phyloP scores from a whole-genome alignment of 371 early-diverging fungal genomes.

The Mucor mucedo region DNA sequence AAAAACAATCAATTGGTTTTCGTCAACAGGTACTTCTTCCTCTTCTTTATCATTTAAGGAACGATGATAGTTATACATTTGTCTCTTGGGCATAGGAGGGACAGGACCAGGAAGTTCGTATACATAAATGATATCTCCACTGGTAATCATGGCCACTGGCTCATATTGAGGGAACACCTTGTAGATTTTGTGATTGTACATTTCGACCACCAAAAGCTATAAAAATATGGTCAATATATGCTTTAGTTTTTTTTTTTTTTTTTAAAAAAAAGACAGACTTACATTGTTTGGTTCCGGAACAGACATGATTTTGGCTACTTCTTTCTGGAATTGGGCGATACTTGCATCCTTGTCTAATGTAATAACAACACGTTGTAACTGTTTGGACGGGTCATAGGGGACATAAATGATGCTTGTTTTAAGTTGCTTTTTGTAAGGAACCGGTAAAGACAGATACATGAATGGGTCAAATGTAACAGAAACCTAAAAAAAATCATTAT shows the following conservation, averaged over 20 bases:
- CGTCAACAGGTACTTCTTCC: constrained; percentile 20
- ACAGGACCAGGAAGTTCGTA: constrained; percentile 64
- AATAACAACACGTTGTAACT: constrained; percentile 32
- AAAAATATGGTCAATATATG: background rate
- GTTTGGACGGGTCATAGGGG: constrained; percentile 55
- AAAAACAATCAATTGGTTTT: constrained; percentile 39
- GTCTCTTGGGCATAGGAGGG: constrained; percentile 27
- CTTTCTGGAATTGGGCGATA: constrained; percentile 64
- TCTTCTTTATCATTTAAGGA: constrained; percentile 10
- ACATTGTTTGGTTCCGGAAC: constrained; percentile 45
- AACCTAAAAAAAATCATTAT: constrained; percentile 17
- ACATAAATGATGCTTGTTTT: constrained; percentile 58
- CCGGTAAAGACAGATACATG: constrained; percentile 69
- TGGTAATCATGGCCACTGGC: constrained; percentile 60
- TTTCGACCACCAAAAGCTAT: constrained; percentile 66
- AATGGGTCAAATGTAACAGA: constrained; percentile 78
- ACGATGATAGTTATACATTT: constrained; percentile 10
- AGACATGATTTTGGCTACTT: constrained; percentile 64
- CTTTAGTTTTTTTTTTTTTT: background rate
- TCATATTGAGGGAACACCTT: constrained; percentile 69
- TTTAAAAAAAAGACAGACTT: constrained; percentile 11
- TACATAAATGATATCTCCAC: constrained; percentile 68
- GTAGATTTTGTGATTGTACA: constrained; percentile 66
- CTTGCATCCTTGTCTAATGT: constrained; percentile 64
- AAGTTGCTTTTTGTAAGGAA: constrained; percentile 61